phyloP scores from a whole-genome alignment of 441 rosid genomes.

The Pelargonium australe region DNA sequence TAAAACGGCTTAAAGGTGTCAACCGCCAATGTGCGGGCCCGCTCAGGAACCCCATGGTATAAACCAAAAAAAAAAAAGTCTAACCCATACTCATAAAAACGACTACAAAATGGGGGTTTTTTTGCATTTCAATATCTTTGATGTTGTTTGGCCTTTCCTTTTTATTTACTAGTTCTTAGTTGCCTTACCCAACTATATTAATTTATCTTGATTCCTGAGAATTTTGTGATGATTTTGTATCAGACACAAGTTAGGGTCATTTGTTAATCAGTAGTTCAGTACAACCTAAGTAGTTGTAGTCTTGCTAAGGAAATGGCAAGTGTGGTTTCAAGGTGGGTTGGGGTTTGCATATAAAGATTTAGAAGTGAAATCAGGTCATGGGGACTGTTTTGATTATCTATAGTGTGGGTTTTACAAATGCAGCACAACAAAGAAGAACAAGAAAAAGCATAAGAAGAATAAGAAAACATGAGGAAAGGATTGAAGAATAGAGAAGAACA shows the following conservation, averaged over 20 bases:
- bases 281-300: not conserved
- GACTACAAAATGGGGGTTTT: too few relatives aligned
- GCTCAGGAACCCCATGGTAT: too few relatives aligned
- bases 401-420: not conserved
- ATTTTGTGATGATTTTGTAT: not conserved
- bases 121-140: too few relatives aligned
- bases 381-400: not conserved
- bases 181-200: not conserved
- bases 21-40: too few relatives aligned
- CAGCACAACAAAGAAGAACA: not conserved
- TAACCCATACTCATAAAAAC: too few relatives aligned
- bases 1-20: too few relatives aligned
- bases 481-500: not conserved
- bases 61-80: too few relatives aligned
- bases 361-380: not conserved
- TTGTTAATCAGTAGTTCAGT: constrained; percentile 4
- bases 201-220: not conserved
- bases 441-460: not conserved
- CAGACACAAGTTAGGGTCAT: not conserved
- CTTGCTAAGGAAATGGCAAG: not conserved
- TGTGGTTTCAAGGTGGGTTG: not conserved
- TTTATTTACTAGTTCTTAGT: not conserved
- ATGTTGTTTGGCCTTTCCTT: not conserved
- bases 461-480: not conserved
- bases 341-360: not conserved